Evolutionary conservation across 23 red algal genomes (phyloP), one percentile per base, ranked within the genome.

Genomic region (Agarophyton chilense): DNA sequence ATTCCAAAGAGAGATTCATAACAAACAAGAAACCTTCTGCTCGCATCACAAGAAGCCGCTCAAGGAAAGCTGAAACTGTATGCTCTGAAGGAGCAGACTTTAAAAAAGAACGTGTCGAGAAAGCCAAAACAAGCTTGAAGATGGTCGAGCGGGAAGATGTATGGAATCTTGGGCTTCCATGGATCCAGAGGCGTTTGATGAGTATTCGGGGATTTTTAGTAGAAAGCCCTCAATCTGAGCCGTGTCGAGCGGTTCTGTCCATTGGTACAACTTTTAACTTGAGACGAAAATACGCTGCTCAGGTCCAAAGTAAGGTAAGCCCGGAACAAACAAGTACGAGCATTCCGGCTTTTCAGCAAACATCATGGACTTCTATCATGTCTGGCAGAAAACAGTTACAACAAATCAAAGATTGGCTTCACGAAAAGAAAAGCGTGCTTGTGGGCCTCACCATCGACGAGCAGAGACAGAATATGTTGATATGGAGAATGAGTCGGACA

Each of bases 401-500:
- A 44, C 13, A 32, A 22, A 22, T 73, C 45, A 44, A 33, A 42
- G 64, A 87, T 33, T 58, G 67, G 44, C 67, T 89, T 11, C 21
- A 46, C 25, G 14, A 57, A 78, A 61, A 29, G 7, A 89, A 66
- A 29, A 74, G 85, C 24, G 85, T 89, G 49, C 45, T 89, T 12
- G 67, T 79, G 5, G 33, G 85, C 24, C 29, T 89, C 9, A 66
- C 47, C 14, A 58, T 89, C 47, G 85, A 89, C 52, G 70, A 89
- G 16, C n/a, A 52, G 2, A 77, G 12, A 47, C 22, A 33, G 21
- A 28, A 64, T 40, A 46, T 89, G 19, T n/a, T 77, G 21, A 33
- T 89, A 41, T 89, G 85, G 85, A 77, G 85, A 77, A 74, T 89
- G 43, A 78, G 85, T 55, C 21, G 49, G 38, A 50, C 73, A 12